These are phyloP conservation scores for Malassezia obtusa DNA, from an alignment of 1,284 basidiomycete genomes.

Conservation along the genomic window DNA sequence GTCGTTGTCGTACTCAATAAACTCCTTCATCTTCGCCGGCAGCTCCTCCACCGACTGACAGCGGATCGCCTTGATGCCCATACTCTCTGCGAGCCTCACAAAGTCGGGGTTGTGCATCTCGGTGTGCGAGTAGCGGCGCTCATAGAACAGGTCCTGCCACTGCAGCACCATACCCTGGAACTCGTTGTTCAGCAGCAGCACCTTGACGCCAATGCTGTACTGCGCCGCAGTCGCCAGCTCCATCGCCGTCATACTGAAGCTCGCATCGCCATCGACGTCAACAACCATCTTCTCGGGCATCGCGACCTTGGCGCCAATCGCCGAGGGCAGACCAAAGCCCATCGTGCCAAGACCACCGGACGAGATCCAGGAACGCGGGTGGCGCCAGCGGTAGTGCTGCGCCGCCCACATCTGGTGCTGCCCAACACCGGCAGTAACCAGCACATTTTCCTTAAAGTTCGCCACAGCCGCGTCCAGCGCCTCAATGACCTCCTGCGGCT, in stretches of 20 bases:
- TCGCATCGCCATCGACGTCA: constrained; percentile 94
- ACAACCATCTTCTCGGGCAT: constrained; percentile 85
- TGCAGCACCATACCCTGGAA: constrained; percentile 82
- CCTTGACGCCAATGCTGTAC: constrained; percentile 87
- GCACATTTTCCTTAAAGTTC: constrained; percentile 71
- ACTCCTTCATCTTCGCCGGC: constrained; percentile 92
- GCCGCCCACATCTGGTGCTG: constrained; percentile 99
- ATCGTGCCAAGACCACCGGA: constrained; percentile 90
- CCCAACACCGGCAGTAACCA: constrained; percentile 88
- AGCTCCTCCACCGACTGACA: constrained; percentile 66
- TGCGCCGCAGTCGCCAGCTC: constrained; percentile 87
- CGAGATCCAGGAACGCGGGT: constrained; percentile 79
- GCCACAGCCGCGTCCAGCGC: constrained; percentile 64
- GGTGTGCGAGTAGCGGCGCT: constrained; percentile 85
- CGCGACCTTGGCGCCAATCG: constrained; percentile 92
- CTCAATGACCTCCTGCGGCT: constrained; percentile 93
- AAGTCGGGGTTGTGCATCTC: constrained; percentile 91
- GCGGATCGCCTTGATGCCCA: constrained; percentile 82
- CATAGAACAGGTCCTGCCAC: constrained; percentile 97
- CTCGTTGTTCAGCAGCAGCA: constrained; percentile 49
- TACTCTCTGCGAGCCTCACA: constrained; percentile 71
- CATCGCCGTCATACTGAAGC: constrained; percentile 96
- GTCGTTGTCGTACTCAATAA: constrained; percentile 80
- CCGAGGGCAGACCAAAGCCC: constrained; percentile 90
- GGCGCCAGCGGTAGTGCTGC: constrained; percentile 81